Evolutionary conservation across 257 asterid species (phyloP), one percentile per base, ranked within the genome.

Genomic region (Vinca minor): DNA sequence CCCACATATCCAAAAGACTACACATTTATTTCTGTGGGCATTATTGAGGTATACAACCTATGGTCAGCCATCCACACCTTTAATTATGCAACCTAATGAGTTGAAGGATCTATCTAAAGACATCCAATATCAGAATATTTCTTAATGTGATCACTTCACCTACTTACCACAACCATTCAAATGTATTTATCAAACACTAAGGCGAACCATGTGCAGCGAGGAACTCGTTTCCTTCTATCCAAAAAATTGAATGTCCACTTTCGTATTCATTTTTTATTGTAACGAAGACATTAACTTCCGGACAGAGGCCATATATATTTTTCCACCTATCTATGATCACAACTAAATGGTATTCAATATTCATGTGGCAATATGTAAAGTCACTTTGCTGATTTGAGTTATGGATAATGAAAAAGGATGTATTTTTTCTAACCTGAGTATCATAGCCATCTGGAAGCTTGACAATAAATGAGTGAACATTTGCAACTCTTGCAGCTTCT

Each of bases 401-500:
- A 14, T 12, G 15, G 28, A 46, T 41, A 15, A 35, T 28, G 56
- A 21, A 36, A 10, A 41, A 10, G 45, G 25, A 23, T 56, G 28
- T 5, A 31, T n/a, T n/a, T 31, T 49, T 23, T 17, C 85, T 64
- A 48, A 88, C 94, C 94, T 83, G 96, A 74, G 94, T 82, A 63
- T 88, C 94, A 32, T 83, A 88, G 63, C 94, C 96, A 68, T 85
- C 81, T 6, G 96, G 89, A 44, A 85, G 91, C 82, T 88, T 88
- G 74, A 83, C 82, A 25, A 88, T 69, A 76, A 89, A 89, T 6
- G 94, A 85, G 75, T 85, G 91, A 0, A 94, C 96, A 54, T 89
- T 89, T 15, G 96, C 91, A 49, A 87, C 95, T 70, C 95, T 75
- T 0, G 96, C 86, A 65, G 96, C 96, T 64, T 87, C 95, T 74